Base-by-base conservation (phyloP, 202 grass and related monocot species). In the Eragrostis tef region DNA sequence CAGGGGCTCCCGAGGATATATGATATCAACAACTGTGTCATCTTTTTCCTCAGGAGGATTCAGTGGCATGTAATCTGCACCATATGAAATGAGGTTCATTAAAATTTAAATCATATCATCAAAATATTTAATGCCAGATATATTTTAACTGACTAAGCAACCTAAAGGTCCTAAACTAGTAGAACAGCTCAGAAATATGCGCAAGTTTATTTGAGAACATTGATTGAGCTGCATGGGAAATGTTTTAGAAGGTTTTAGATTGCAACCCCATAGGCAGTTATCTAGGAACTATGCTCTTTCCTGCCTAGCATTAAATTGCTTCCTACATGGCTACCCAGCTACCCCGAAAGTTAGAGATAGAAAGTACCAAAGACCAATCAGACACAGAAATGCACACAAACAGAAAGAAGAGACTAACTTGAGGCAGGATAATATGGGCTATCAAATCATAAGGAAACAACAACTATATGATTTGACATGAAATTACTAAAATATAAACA, bases 31-130 rank as follows among this genome's bases (percentile, higher is more conserved):
- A 78, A 79, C 75, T 41, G 89, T 89, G 76, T 92, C 94, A 85
- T 90, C 74, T 52, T 97, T 90, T 2, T 97, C 91, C 78, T 94
- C 89, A 51, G 81, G 88, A 83, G 85, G 81, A 90, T 85, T 88
- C 42, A 94, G 74, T 67, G 89, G 78, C 81, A 90, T 83, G 68
- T 94, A 93, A 65, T 97, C 94, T 97, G 86, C 43, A 78, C 44
- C 10, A 77, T 58, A 56, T 80, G 67, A 44, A 67, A 84, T 19
- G 9, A 63, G 36, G 61, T 79, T 31, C 7, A 49, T 59, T 39
- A 39, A 39, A 49, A 15, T 15, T 49, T 2, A 25, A 49, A 57
- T 15, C 11, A 56, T 58, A 56, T 1, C 50, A 72, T 24, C 29
- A 51, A 50, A 81, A 45, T 11, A 46, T 36, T 50, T 36, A 39